Percentiles rank a stretch among this genome's conserved stretches.
Conservation (phyloP, 805 yeast genomes). For the Saccharomyces paradoxus region DNA sequence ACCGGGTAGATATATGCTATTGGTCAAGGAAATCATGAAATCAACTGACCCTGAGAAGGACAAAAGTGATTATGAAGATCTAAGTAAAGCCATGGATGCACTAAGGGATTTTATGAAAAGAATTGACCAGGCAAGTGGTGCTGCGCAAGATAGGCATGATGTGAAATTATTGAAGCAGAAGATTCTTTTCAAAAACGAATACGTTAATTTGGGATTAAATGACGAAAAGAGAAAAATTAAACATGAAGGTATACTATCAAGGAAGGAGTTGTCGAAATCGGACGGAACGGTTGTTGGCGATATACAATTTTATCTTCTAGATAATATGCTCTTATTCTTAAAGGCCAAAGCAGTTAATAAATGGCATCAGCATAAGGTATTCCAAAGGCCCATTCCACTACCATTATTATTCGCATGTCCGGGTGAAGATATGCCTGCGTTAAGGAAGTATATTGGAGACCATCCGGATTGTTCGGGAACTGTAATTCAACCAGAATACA, state of each 20-base stretch:
- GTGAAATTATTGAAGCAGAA: slow-evolving; percentile 80
- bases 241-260: slow-evolving; percentile 31
- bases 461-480: slow-evolving; percentile 28
- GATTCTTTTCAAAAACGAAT: slow-evolving; percentile 73
- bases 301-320: slow-evolving; percentile 79
- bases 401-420: slow-evolving; percentile 68
- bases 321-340: slow-evolving; percentile 78
- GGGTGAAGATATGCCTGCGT: slow-evolving; percentile 68
- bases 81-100: slow-evolving; percentile 66
- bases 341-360: slow-evolving; percentile 80
- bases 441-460: slow-evolving; percentile 35
- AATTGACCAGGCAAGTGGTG: slow-evolving; percentile 80
- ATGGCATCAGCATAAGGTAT: slow-evolving; percentile 85
- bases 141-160: slow-evolving; percentile 85
- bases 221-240: slow-evolving; percentile 71
- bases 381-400: slow-evolving; percentile 78
- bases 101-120: slow-evolving; percentile 67
- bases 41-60: slow-evolving; percentile 74
- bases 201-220: slow-evolving; percentile 74
- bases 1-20: slow-evolving; percentile 86
- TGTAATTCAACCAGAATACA: slow-evolving; percentile 21
- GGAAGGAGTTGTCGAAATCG: slow-evolving; percentile 26
- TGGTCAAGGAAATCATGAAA: slow-evolving; percentile 75
- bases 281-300: slow-evolving; percentile 40
- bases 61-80: slow-evolving; percentile 36